Percentiles rank a stretch among this genome's conserved stretches.
These are phyloP conservation scores for Camelina laxa DNA, from an alignment of 345 rosid species.

Conservation along the genomic window DNA sequence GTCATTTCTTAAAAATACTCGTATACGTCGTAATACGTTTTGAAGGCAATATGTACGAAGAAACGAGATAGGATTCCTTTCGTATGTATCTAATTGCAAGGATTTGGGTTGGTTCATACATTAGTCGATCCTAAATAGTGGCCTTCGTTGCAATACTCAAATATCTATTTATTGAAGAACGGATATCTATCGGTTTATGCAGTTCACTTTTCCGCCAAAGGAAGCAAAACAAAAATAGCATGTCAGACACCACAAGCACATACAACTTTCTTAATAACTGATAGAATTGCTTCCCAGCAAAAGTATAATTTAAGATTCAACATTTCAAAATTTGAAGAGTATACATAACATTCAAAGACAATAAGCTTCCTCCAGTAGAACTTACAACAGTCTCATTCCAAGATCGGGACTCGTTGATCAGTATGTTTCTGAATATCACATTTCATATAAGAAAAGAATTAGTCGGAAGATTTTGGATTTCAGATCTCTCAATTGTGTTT, in stretches of 20 bases:
- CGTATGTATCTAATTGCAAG: too few species aligned
- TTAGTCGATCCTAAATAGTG: too few species aligned
- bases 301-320: neutral
- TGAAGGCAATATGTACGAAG: too few species aligned
- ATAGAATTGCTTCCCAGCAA: conserved; percentile 12
- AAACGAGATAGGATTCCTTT: too few species aligned
- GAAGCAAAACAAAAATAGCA: too few species aligned
- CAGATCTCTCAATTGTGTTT: conserved; percentile 47
- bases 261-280: neutral
- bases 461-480: neutral
- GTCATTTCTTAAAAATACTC: too few species aligned
- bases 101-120: too few species aligned
- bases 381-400: conserved; percentile 18
- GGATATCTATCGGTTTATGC: too few species aligned
- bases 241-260: conserved; percentile 1
- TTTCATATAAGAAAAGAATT: neutral
- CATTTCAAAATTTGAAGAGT: conserved; percentile 7
- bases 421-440: conserved; percentile 12
- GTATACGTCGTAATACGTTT: too few species aligned
- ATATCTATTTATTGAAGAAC: too few species aligned
- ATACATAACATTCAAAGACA: conserved; percentile 22
- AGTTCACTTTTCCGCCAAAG: too few species aligned
- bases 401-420: neutral
- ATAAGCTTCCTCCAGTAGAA: conserved; percentile 23
- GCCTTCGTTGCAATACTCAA: too few species aligned